Evolutionary conservation across 805 yeast species (phyloP).

Genomic region (Wickerhamia fluorescens): DNA sequence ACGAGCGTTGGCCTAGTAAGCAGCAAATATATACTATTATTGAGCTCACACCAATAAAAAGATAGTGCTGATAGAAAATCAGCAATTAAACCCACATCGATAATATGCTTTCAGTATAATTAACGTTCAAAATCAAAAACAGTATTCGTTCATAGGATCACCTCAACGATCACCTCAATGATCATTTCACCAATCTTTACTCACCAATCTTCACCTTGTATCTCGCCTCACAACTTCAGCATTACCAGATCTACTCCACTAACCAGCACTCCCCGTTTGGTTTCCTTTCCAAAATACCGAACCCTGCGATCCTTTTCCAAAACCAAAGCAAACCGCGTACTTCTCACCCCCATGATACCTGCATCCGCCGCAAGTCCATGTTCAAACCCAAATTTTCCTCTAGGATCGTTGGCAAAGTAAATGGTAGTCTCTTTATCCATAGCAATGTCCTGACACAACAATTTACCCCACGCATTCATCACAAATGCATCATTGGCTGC

Average conservation of each 20-base stretch:
- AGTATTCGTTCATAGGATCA: too few relatives aligned
- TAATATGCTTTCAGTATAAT: too few relatives aligned
- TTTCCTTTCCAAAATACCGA: conserved; percentile 29
- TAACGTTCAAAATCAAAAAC: too few relatives aligned
- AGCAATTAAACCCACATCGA: too few relatives aligned
- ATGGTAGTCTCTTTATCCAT: conserved; percentile 8
- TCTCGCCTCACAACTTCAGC: conserved; percentile 17
- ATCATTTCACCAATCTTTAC: too few relatives aligned
- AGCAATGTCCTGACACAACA: conserved; percentile 22
- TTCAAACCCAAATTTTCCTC: conserved; percentile 24
- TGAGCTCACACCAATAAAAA: too few relatives aligned
- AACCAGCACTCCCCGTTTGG: conserved; percentile 23
- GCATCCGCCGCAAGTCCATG: conserved; percentile 28
- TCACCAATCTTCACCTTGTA: too few relatives aligned
- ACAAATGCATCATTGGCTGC: conserved; percentile 40
- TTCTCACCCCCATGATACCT: conserved; percentile 32
- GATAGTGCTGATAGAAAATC: too few relatives aligned
- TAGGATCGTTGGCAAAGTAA: conserved; percentile 35
- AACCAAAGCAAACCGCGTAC: conserved; percentile 34
- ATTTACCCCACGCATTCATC: conserved; percentile 38
- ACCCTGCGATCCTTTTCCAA: conserved; percentile 21
- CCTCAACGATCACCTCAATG: too few relatives aligned
- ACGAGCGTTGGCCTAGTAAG: too few relatives aligned
- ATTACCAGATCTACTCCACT: conserved; percentile 34
- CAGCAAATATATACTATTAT: too few relatives aligned